A percentile compares a stretch with the other conserved stretches of the same genome.
phyloP scores from a whole-genome alignment of 257 asterid genomes.

The Asclepias syriaca region DNA sequence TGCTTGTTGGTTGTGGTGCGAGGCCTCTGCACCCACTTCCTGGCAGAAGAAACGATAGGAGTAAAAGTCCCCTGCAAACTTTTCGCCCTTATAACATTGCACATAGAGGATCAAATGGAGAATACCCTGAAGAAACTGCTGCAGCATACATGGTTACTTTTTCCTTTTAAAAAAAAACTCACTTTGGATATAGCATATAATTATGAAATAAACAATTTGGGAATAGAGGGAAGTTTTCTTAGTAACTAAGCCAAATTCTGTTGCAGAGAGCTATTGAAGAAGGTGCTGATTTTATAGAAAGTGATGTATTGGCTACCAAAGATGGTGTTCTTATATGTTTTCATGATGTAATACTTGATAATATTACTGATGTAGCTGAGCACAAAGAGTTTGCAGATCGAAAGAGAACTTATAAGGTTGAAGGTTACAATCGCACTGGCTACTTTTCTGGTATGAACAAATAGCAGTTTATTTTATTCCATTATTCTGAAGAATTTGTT shows the following conservation, averaged over 20 bases:
- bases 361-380: conserved; percentile 60
- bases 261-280: conserved; percentile 96
- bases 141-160: conserved; percentile 68
- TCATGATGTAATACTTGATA: conserved; percentile 77
- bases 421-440: conserved; percentile 64
- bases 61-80: conserved; percentile 66
- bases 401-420: conserved; percentile 73
- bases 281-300: conserved; percentile 96
- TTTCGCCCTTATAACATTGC: conserved; percentile 91
- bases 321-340: conserved; percentile 81
- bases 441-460: conserved; percentile 53
- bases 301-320: conserved; percentile 77
- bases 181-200: not conserved
- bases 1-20: conserved; percentile 62
- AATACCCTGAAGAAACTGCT: conserved; percentile 91
- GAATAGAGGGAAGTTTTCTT: no score
- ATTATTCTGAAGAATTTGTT: not conserved
- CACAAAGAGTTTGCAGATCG: conserved; percentile 60
- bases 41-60: conserved; percentile 76
- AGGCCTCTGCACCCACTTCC: conserved; percentile 91
- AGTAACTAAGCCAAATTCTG: conserved; percentile 8
- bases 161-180: not conserved
- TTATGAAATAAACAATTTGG: no score
- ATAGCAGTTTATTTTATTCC: not conserved
- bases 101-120: conserved; percentile 98